Evolutionary conservation across 163 green algal genomes (phyloP).

Genomic region (Prototheca wickerhamii): DNA sequence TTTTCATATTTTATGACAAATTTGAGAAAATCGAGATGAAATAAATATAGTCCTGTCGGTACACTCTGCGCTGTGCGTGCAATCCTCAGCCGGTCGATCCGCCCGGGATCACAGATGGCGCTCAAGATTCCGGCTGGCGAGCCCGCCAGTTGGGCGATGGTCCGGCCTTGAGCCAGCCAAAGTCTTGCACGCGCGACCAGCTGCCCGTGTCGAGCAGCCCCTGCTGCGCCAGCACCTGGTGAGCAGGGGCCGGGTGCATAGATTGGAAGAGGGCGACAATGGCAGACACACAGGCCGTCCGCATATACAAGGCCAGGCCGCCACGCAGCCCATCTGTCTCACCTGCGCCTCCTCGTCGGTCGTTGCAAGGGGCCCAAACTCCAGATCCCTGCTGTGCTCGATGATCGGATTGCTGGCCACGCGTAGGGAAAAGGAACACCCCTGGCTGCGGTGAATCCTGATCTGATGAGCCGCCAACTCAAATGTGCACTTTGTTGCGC

Average conservation of each 20-base stretch:
- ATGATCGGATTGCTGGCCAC: constrained; percentile 70
- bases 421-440: constrained; percentile 57
- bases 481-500: constrained; percentile 42
- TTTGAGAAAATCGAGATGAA: neutral
- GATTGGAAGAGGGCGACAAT: no score
- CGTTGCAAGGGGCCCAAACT: constrained; percentile 46
- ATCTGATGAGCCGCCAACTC: constrained; percentile 52
- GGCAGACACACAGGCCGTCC: no score
- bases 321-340: neutral
- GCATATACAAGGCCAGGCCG: no score
- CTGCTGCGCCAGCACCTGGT: constrained; percentile 13
- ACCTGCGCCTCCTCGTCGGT: neutral
- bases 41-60: no score
- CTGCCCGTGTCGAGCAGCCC: constrained; percentile 35
- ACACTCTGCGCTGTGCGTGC: neutral
- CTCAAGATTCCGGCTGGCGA: neutral
- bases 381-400: constrained; percentile 52
- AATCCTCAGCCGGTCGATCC: neutral
- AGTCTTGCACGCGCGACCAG: constrained; percentile 71
- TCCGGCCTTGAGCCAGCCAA: constrained; percentile 68
- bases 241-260: no score
- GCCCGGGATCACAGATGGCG: neutral
- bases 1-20: neutral
- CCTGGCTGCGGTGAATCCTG: constrained; percentile 51
- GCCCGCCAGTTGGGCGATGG: constrained; percentile 65